phyloP scores from a whole-genome alignment of 2,329 filamentous ascomycete genomes.

The Elsinoe australis region DNA sequence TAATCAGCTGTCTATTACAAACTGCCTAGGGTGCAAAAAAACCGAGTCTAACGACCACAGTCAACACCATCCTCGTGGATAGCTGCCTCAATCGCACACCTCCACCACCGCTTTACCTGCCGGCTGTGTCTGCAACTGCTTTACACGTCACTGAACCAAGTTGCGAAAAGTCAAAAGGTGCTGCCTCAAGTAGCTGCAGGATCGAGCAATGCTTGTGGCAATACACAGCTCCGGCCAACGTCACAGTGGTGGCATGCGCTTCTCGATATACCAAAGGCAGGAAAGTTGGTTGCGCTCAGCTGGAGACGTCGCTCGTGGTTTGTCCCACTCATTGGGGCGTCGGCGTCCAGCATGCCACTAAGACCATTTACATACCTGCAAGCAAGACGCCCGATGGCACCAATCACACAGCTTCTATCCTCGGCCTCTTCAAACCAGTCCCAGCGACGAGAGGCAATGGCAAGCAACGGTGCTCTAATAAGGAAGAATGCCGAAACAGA shows the following conservation, averaged over 20 bases:
- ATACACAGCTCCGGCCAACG: background rate
- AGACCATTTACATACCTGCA: background rate
- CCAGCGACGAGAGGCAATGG: too few relatives aligned
- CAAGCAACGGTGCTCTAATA: background rate
- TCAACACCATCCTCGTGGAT: too few relatives aligned
- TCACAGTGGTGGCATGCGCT: background rate
- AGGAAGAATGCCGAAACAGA: background rate
- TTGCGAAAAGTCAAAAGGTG: background rate
- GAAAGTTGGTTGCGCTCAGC: background rate
- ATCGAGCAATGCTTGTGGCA: background rate
- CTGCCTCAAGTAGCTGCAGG: background rate
- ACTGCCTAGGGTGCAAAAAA: too few relatives aligned
- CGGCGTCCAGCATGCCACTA: background rate
- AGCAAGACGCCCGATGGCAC: background rate
- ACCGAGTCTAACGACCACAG: too few relatives aligned
- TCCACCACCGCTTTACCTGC: too few relatives aligned
- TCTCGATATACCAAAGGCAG: background rate
- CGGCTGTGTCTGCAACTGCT: too few relatives aligned
- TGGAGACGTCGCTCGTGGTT: background rate
- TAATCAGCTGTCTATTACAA: too few relatives aligned
- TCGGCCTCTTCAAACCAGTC: background rate
- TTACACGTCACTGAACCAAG: background rate
- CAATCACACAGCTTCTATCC: background rate
- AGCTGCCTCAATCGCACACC: too few relatives aligned
- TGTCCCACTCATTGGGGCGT: background rate